Evolutionary conservation across 1,284 basidiomycete species (phyloP), one percentile per base, ranked within the genome.

Genomic region (Melampsora americana): DNA sequence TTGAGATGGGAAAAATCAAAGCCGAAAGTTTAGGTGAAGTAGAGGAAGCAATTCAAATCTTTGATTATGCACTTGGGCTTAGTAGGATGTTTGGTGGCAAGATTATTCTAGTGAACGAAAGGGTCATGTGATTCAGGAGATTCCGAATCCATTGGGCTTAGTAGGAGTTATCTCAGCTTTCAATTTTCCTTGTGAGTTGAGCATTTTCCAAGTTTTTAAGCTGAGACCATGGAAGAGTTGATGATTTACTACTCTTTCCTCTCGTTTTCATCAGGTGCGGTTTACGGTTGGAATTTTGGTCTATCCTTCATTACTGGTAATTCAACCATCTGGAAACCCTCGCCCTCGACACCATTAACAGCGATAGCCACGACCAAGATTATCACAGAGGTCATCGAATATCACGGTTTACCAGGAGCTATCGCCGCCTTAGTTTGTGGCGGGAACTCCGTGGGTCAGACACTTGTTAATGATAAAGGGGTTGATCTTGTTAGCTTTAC

Each of bases 291-390:
- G 94, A 97, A 97, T 83, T 86, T 96, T 64, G 88, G 92, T 1
- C 86, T 97, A 39, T 92, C 93, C 1, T 85, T 97, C 72, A 90
- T 92, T 1, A 91, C 92, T 46, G 94, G 93, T 9, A 97, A 97
- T 83, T 89, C 92, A 1, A 95, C 93, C 0, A 85, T 98, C 62
- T 98, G 94, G 94, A 97, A 97, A 83, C 94, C 94, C 1, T 91
- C 92, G 0, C 92, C 91, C 0, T 91, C 88, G 4, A 97, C 95
- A 0, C 90, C 94, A 0, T 84, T 95, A 60, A 93, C 89, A 81
- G 87, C 93, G 14, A 91, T 97, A 76, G 94, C 94, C 0, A 88
- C 92, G 16, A 94, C 92, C 44, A 90, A 89, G 81, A 91, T 97
- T 79, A 86, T 98, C 60, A 86, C 91, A 23, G 83, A 85, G 32